phyloP scores from a whole-genome alignment of 306 rosid genomes.

The Hippophae rhamnoides region DNA sequence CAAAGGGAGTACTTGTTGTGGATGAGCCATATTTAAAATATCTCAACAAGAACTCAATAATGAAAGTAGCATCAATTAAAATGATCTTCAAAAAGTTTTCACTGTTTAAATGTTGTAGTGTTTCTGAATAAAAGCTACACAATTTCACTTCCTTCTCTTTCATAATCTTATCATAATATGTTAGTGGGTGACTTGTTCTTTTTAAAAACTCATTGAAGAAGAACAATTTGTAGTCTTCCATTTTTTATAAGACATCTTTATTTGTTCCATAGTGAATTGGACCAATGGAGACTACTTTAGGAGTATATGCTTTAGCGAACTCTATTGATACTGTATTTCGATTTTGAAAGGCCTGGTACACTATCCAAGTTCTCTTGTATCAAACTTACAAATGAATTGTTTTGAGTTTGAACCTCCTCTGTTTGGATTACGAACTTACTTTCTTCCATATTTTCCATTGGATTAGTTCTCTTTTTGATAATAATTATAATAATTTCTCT shows the following conservation, averaged over 20 bases:
- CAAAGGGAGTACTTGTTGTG: background rate
- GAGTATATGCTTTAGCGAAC: background rate
- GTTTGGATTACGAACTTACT: too few species aligned
- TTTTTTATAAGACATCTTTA: background rate
- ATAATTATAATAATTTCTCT: too few species aligned
- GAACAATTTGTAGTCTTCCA: background rate
- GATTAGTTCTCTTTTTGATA: too few species aligned
- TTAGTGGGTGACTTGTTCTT: background rate
- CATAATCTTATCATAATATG: background rate
- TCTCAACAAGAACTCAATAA: constrained; percentile 14
- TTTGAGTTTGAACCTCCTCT: too few species aligned
- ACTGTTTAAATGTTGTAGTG: background rate
- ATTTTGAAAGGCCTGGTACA: too few species aligned
- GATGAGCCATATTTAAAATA: too few species aligned
- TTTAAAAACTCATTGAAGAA: background rate
- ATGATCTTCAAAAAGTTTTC: constrained; percentile 17
- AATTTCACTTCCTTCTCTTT: constrained; percentile 3
- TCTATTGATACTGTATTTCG: background rate
- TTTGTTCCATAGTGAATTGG: constrained; percentile 7
- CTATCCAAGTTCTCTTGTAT: too few species aligned
- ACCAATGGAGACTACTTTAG: constrained; percentile 17
- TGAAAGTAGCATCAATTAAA: constrained; percentile 19
- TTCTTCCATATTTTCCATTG: too few species aligned
- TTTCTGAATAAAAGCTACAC: constrained; percentile 10
- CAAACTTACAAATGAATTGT: too few species aligned